Percentiles rank a stretch among this genome's conserved stretches.
Evolutionary conservation across 306 rosid genomes (phyloP).

Genomic region (Alnus glutinosa): DNA sequence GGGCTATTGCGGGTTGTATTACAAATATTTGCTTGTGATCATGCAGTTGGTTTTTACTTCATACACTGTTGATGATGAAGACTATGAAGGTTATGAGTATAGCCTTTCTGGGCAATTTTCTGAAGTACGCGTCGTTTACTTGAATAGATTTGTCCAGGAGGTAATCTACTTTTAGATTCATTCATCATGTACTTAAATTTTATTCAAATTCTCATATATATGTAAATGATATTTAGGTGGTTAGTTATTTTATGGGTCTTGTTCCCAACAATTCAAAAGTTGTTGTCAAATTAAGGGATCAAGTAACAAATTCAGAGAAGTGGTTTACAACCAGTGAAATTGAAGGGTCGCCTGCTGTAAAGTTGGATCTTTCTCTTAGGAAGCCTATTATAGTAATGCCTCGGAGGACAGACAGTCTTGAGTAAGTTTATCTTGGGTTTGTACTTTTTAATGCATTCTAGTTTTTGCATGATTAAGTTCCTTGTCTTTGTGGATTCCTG

Average conservation of each 20-base stretch:
- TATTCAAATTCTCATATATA: slow-evolving; percentile 13
- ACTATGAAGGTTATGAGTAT: slow-evolving; percentile 84
- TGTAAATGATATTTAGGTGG: slow-evolving; percentile 55
- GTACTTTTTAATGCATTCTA: slow-evolving; percentile 12
- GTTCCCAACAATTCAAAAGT: slow-evolving; percentile 77
- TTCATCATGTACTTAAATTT: not conserved
- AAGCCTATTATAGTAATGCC: slow-evolving; percentile 98
- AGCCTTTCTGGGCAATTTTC: slow-evolving; percentile 91
- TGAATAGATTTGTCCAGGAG: slow-evolving; percentile 95
- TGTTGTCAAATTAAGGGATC: slow-evolving; percentile 76
- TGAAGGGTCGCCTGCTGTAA: slow-evolving; percentile 96
- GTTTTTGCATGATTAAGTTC: slow-evolving; percentile 6
- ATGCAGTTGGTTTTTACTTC: slow-evolving; percentile 87
- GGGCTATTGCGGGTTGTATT: slow-evolving; percentile 24
- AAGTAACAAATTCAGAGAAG: slow-evolving; percentile 90
- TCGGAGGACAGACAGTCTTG: slow-evolving; percentile 77
- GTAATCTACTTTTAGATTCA: slow-evolving; percentile 41
- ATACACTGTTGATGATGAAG: slow-evolving; percentile 74
- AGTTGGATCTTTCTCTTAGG: slow-evolving; percentile 84
- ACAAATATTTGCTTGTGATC: slow-evolving; percentile 25
- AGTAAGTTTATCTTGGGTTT: slow-evolving; percentile 53
- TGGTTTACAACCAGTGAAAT: slow-evolving; percentile 88
- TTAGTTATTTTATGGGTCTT: slow-evolving; percentile 91
- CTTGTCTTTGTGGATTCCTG: slow-evolving; percentile 1
- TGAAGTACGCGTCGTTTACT: slow-evolving; percentile 90